Evolutionary conservation across 192 early-diverging fungal genomes (phyloP).

Genomic region (Dissophora globulifera): DNA sequence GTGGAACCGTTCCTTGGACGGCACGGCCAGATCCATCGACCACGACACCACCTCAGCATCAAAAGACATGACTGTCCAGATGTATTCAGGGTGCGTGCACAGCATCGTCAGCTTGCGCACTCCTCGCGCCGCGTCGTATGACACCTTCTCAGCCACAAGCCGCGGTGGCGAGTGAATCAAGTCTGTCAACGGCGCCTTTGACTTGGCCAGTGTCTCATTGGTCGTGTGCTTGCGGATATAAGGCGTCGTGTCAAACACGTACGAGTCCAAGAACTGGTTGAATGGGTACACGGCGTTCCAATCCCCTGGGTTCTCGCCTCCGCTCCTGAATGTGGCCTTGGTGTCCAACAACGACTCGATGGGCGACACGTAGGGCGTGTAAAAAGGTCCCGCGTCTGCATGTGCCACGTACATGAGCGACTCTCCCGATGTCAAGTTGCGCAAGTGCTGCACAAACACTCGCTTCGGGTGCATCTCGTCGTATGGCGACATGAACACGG

Average conservation of each 20-base stretch:
- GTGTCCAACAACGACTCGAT: constrained; percentile 56
- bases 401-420: constrained; percentile 65
- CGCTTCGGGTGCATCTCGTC: constrained; percentile 73
- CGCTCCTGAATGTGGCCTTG: constrained; percentile 33
- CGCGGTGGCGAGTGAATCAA: constrained; percentile 42
- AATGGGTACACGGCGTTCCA: constrained; percentile 75
- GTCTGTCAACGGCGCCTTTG: constrained; percentile 20
- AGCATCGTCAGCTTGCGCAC: constrained; percentile 59
- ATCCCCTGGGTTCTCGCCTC: constrained; percentile 52
- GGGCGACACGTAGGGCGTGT: constrained; percentile 48
- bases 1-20: constrained; percentile 47
- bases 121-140: constrained; percentile 58
- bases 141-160: constrained; percentile 52
- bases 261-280: constrained; percentile 65
- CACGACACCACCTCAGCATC: constrained; percentile 68
- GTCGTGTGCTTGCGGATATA: constrained; percentile 57
- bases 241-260: constrained; percentile 56
- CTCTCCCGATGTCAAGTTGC: constrained; percentile 69
- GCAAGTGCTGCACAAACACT: constrained; percentile 68
- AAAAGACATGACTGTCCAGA: constrained; percentile 74
- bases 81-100: constrained; percentile 58
- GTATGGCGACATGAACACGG: constrained; percentile 55
- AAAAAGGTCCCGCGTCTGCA: constrained; percentile 65
- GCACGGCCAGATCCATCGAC: constrained; percentile 58
- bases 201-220: constrained; percentile 24